phyloP scores from a whole-genome alignment of 345 rosid genomes.

The Rhizophora apiculata region DNA sequence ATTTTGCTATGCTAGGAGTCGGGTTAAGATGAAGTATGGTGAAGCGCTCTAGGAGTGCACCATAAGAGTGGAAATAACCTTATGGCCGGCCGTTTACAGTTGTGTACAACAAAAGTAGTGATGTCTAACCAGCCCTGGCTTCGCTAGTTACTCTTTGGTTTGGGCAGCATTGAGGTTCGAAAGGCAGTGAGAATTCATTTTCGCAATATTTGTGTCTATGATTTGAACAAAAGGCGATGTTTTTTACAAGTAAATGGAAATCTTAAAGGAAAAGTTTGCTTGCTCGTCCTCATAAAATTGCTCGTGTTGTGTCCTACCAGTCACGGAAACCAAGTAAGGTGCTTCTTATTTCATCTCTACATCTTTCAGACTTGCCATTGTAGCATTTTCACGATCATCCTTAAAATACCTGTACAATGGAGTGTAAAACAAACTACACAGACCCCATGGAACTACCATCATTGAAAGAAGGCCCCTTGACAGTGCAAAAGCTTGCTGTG shows the following conservation, averaged over 20 bases:
- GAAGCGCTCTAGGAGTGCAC: too few relatives aligned
- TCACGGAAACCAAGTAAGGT: not conserved
- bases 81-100: too few relatives aligned
- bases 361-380: conserved; percentile 42
- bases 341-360: conserved; percentile 47
- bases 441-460: conserved; percentile 29
- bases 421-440: conserved; percentile 79
- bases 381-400: conserved; percentile 10
- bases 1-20: too few relatives aligned
- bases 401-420: conserved; percentile 47
- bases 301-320: not conserved
- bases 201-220: not conserved
- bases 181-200: not conserved
- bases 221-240: not conserved
- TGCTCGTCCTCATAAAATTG: not conserved
- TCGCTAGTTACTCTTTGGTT: not conserved
- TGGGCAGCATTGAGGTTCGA: not conserved
- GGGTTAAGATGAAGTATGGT: too few relatives aligned
- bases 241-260: not conserved
- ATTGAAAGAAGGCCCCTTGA: conserved; percentile 85
- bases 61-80: too few relatives aligned
- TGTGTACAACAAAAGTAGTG: too few relatives aligned
- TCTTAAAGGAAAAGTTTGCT: not conserved
- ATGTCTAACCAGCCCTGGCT: too few relatives aligned
- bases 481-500: conserved; percentile 61